A percentile compares a stretch with the other conserved stretches of the same genome.
phyloP scores from a whole-genome alignment of 116 monocot genomes.

The Cymodocea nodosa region DNA sequence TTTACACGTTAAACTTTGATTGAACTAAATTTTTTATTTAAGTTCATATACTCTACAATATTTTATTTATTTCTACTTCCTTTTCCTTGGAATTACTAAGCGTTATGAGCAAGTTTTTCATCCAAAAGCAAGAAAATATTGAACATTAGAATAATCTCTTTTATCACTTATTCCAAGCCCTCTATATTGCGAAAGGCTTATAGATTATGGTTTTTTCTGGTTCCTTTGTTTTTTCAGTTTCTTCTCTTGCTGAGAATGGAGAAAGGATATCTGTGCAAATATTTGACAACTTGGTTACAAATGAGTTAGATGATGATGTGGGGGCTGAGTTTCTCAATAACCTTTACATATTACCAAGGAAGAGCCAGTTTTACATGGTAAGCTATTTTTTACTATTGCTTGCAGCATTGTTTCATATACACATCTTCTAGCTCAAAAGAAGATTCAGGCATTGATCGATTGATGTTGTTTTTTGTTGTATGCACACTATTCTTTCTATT shows the following conservation, averaged over 20 bases:
- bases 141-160: neutral
- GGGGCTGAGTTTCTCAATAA: conserved; percentile 46
- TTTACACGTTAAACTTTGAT: too few relatives aligned
- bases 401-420: neutral
- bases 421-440: neutral
- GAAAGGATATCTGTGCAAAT: conserved; percentile 21
- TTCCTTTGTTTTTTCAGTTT: conserved; percentile 17
- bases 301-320: conserved; percentile 36
- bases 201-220: neutral
- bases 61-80: too few relatives aligned
- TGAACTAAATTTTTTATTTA: too few relatives aligned
- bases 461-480: too few relatives aligned
- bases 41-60: too few relatives aligned
- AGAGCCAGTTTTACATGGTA: conserved; percentile 68
- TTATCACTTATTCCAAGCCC: neutral
- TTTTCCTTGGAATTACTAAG: too few relatives aligned
- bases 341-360: conserved; percentile 48
- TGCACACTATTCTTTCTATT: neutral
- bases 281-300: conserved; percentile 45
- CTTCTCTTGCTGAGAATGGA: conserved; percentile 5
- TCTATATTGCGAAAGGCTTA: neutral
- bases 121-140: neutral
- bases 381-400: neutral
- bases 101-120: too few relatives aligned
- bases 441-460: too few relatives aligned